phyloP scores from a whole-genome alignment of 1,284 basidiomycete species.

The Microbotryum intermedium region DNA sequence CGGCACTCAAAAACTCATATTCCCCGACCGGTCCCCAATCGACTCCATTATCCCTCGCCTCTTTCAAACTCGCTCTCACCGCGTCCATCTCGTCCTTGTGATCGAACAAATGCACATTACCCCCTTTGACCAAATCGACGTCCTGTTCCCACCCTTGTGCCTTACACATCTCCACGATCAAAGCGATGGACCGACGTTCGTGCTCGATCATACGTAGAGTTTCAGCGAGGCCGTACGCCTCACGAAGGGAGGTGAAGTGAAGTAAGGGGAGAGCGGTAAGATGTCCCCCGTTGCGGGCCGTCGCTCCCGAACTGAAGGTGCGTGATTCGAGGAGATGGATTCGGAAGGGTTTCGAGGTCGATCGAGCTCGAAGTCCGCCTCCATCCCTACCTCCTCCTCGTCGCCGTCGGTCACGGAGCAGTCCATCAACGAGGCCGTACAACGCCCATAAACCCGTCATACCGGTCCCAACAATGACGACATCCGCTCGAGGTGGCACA shows the following conservation, averaged over 20 bases:
- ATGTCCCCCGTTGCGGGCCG: conserved; percentile 67
- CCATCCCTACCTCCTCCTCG: conserved; percentile 6
- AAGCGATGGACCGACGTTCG: conserved; percentile 51
- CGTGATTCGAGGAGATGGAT: conserved; percentile 68
- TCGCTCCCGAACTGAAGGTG: conserved; percentile 73
- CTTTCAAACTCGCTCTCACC: conserved; percentile 46
- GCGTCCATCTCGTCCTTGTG: conserved; percentile 44
- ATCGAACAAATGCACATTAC: conserved; percentile 48
- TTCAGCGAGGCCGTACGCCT: conserved; percentile 48
- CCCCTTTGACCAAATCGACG: conserved; percentile 57
- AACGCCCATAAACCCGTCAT: conserved; percentile 63
- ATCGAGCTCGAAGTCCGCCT: conserved; percentile 45
- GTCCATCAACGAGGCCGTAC: conserved; percentile 53
- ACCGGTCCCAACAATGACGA: conserved; percentile 66
- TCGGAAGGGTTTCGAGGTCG: too few relatives aligned
- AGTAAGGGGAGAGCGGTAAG: conserved; percentile 51
- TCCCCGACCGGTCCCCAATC: conserved; percentile 44
- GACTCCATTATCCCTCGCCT: conserved; percentile 51
- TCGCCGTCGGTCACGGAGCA: conserved; percentile 22
- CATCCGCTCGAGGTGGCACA: conserved; percentile 49
- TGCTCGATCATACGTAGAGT: conserved; percentile 51
- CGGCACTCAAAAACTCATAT: conserved; percentile 47
- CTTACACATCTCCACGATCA: conserved; percentile 49
- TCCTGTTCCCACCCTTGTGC: conserved; percentile 44
- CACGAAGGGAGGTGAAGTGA: conserved; percentile 44